Evolutionary conservation across 1,284 basidiomycete species (phyloP).

Genomic region (Taiwanofungus camphoratus): DNA sequence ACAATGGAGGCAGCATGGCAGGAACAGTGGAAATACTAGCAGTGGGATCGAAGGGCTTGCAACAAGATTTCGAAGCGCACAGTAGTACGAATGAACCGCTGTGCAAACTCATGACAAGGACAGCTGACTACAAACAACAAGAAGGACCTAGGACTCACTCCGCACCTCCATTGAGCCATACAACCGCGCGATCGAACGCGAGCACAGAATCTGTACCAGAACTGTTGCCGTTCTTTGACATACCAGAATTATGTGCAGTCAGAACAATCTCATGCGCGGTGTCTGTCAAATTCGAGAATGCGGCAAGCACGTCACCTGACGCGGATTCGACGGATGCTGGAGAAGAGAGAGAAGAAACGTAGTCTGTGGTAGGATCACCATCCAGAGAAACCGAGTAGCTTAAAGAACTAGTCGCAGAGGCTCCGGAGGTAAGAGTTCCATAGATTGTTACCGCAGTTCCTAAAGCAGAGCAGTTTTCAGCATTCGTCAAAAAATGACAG

Average conservation of each 20-base stretch:
- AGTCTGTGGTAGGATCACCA: conserved; percentile 26
- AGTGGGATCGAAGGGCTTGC: no score
- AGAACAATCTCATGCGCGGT: conserved; percentile 25
- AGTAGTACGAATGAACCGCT: no score
- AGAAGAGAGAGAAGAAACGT: conserved; percentile 15
- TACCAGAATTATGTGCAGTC: conserved; percentile 22
- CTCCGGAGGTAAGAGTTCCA: conserved; percentile 19
- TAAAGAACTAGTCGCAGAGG: conserved; percentile 10
- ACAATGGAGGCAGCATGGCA: no score
- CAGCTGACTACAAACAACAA: not conserved
- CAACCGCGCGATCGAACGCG: conserved; percentile 24
- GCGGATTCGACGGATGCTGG: conserved; percentile 17
- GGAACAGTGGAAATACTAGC: no score
- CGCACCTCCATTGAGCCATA: conserved; percentile 6
- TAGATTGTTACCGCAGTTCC: conserved; percentile 27
- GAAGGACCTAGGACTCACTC: not conserved
- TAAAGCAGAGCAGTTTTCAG: conserved; percentile 9
- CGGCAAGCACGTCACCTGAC: conserved; percentile 23
- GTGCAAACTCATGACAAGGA: no score
- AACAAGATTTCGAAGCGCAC: no score
- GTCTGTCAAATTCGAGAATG: conserved; percentile 25
- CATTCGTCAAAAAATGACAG: no score
- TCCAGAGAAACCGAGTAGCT: conserved; percentile 25
- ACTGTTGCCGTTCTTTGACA: conserved; percentile 5
- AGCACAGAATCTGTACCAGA: conserved; percentile 13